Conservation (phyloP, 2,329 filamentous ascomycete genomes). For the Sporothrix luriei region DNA sequence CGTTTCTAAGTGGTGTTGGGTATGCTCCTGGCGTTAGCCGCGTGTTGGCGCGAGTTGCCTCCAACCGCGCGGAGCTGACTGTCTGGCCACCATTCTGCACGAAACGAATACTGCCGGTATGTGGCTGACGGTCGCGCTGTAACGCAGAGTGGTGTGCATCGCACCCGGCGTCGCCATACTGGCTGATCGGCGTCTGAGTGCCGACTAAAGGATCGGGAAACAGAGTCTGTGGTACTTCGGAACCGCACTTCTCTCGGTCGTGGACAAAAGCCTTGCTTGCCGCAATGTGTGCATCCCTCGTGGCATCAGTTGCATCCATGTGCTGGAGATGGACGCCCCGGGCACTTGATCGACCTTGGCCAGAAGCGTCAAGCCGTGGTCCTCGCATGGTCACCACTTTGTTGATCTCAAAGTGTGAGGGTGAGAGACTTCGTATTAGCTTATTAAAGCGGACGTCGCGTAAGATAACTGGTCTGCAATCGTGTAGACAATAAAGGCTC, state of each 20-base stretch:
- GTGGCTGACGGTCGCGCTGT: neutral
- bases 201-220: slow-evolving; percentile 23
- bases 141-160: too few relatives aligned
- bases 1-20: neutral
- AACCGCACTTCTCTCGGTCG: slow-evolving; percentile 49
- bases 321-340: slow-evolving; percentile 52
- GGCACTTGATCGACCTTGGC: slow-evolving; percentile 57
- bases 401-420: neutral
- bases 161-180: neutral
- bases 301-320: slow-evolving; percentile 53
- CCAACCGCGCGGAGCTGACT: neutral
- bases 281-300: slow-evolving; percentile 64
- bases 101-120: slow-evolving; percentile 59
- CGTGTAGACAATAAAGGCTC: neutral
- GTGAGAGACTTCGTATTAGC: neutral
- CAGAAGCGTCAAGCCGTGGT: slow-evolving; percentile 49
- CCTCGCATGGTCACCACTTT: neutral
- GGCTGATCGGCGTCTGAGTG: neutral
- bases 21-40: neutral
- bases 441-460: neutral
- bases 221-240: slow-evolving; percentile 40
- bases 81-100: slow-evolving; percentile 37
- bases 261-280: slow-evolving; percentile 62
- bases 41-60: neutral
- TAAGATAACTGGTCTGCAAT: neutral